A percentile compares a stretch with the other conserved stretches of the same genome.
Evolutionary conservation across 2,329 filamentous ascomycete genomes (phyloP).

Genomic region (Taxawa tesnikishii): DNA sequence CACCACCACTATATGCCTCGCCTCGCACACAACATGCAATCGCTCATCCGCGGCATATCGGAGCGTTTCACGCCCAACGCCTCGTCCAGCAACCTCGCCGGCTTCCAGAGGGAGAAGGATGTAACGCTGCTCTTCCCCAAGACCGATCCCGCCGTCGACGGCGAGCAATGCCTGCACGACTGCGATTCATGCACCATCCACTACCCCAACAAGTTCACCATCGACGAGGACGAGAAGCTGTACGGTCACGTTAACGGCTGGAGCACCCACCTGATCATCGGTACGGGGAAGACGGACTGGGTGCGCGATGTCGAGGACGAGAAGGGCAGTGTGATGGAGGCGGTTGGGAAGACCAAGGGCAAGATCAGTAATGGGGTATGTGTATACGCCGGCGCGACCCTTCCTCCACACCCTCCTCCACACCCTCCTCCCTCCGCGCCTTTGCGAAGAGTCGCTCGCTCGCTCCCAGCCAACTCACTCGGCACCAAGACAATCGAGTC

Average conservation of each 20-base stretch:
- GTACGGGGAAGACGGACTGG: slow-evolving; percentile 95
- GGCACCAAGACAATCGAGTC: no score
- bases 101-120: slow-evolving; percentile 35
- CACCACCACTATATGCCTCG: background rate
- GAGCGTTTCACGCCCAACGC: slow-evolving; percentile 13
- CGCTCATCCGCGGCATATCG: slow-evolving; percentile 12
- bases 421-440: background rate
- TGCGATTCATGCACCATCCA: slow-evolving; percentile 69
- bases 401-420: background rate
- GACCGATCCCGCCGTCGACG: slow-evolving; percentile 65
- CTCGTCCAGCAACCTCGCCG: slow-evolving; percentile 16
- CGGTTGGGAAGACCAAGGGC: slow-evolving; percentile 36
- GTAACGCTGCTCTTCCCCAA: slow-evolving; percentile 55
- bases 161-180: slow-evolving; percentile 79
- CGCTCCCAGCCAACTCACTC: no score
- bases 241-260: slow-evolving; percentile 81
- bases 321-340: slow-evolving; percentile 49
- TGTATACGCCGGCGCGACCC: slow-evolving; percentile 13
- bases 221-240: slow-evolving; percentile 65
- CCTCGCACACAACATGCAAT: slow-evolving; percentile 12
- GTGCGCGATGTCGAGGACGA: slow-evolving; percentile 80
- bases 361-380: slow-evolving; percentile 58
- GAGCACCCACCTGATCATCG: slow-evolving; percentile 81
- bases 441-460: no score
- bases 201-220: slow-evolving; percentile 61